Evolutionary conservation across 345 rosid species (phyloP), one percentile per base, ranked within the genome.

Genomic region (Eucalyptus victrix): DNA sequence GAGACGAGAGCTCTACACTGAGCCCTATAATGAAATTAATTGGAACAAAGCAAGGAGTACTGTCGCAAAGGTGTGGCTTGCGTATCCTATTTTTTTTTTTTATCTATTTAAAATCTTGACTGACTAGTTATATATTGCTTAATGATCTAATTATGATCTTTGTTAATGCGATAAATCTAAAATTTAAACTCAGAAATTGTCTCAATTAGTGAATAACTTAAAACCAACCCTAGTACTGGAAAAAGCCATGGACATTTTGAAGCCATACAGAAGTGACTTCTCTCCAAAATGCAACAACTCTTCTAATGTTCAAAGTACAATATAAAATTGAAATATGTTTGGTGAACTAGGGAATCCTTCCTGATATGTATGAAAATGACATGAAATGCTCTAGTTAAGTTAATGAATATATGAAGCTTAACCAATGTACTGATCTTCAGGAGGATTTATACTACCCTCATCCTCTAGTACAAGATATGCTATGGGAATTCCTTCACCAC

Each of bases 381-480:
- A 4, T 65, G 11, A 67, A 32, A 67, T 67, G 23, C 80, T 67
- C 80, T 32, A 16, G 40, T 8, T 67, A 32, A 67, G 12, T 67
- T 32, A 32, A 67, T 17, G 80, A 32, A 67, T 32, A 32, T 32
- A 2, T 32, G 80, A 67, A 67, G 80, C 40, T 67, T 67, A 32
- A 67, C 80, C 23, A 7, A n/a, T 17, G 80, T 16, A 32, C 5
- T 32, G 5, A 16, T 67, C 80, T 15, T 65, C 88, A 96, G 96
- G 96, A 94, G 93, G 97, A 96, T 90, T 88, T 95, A 47, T 92
- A 90, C 90, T 91, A 87, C 76, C 94, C 94, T 5, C 97, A 92
- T 92, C 95, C 97, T 26, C 47, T 92, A 12, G 67, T 92, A 50
- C 95, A 94, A 92, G 95, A 95, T 60, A 42, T 96, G 87, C 37